Conservation (phyloP, 192 early-diverging fungal species). For the Podila clonocystis region DNA sequence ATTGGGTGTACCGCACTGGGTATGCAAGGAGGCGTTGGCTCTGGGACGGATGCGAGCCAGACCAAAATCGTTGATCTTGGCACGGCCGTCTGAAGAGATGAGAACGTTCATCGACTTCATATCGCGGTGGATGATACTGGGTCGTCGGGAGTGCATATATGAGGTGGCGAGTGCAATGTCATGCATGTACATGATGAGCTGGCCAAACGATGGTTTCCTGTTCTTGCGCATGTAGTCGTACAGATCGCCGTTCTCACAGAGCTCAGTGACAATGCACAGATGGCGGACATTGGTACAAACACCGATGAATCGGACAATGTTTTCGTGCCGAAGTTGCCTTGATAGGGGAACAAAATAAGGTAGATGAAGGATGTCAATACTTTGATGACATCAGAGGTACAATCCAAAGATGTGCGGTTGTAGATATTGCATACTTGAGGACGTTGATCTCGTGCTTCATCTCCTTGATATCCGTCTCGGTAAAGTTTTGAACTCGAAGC, state of each 20-base stretch:
- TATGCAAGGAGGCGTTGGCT: slow-evolving; percentile 75
- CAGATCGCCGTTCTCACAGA: slow-evolving; percentile 78
- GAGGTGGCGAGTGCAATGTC: slow-evolving; percentile 78
- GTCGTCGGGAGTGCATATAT: slow-evolving; percentile 77
- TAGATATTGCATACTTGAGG: slow-evolving; percentile 60
- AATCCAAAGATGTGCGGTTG: not conserved
- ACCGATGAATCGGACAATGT: slow-evolving; percentile 77
- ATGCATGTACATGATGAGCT: slow-evolving; percentile 79
- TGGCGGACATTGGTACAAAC: slow-evolving; percentile 73
- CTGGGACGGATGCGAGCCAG: slow-evolving; percentile 77
- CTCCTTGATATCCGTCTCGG: slow-evolving; percentile 72
- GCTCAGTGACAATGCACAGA: slow-evolving; percentile 78
- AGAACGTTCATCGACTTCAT: slow-evolving; percentile 84
- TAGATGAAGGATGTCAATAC: not conserved
- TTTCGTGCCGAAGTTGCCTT: slow-evolving; percentile 79
- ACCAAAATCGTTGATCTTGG: slow-evolving; percentile 88
- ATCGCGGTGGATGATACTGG: slow-evolving; percentile 80
- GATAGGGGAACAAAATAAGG: slow-evolving; percentile 1
- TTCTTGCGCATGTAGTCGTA: slow-evolving; percentile 77
- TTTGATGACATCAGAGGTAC: not conserved
- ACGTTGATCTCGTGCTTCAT: slow-evolving; percentile 83
- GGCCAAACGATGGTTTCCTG: slow-evolving; percentile 70
- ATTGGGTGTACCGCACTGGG: slow-evolving; percentile 82
- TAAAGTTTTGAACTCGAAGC: slow-evolving; percentile 73
- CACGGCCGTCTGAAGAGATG: slow-evolving; percentile 67